A percentile compares a stretch with the other conserved stretches of the same genome.
These are phyloP conservation scores for Apiotrichum brassicae DNA, from an alignment of 1,284 basidiomycete species.

Conservation along the genomic window DNA sequence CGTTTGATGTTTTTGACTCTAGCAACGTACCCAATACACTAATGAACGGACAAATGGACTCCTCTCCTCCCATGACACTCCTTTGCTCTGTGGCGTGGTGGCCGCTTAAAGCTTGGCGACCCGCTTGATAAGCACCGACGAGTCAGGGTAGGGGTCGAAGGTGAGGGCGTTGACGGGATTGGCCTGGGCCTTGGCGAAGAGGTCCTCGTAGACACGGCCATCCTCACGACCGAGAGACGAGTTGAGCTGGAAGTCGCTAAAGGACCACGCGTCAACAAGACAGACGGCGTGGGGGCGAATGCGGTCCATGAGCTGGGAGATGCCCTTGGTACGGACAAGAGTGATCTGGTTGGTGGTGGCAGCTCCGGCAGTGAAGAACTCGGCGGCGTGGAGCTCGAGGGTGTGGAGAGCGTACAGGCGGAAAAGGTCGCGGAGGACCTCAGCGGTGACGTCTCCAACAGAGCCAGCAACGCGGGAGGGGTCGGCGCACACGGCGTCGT, in stretches of 20 bases:
- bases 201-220: conserved; percentile 49
- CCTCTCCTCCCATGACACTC: too few relatives aligned
- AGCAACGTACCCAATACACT: too few relatives aligned
- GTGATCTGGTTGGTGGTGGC: conserved; percentile 38
- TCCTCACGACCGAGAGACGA: conserved; percentile 52
- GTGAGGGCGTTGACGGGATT: conserved; percentile 21
- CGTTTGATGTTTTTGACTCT: too few relatives aligned
- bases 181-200: conserved; percentile 43
- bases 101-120: conserved; percentile 14
- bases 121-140: conserved; percentile 12
- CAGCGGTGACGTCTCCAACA: conserved; percentile 9
- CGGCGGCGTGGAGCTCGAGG: conserved; percentile 47
- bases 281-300: conserved; percentile 28
- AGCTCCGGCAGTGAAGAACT: conserved; percentile 50
- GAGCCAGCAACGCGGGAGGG: conserved; percentile 1
- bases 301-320: conserved; percentile 9
- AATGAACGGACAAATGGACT: too few relatives aligned
- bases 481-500: conserved; percentile 15
- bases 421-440: conserved; percentile 41
- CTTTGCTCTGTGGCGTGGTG: neutral
- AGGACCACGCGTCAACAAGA: conserved; percentile 52
- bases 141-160: conserved; percentile 17
- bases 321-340: conserved; percentile 12
- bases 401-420: conserved; percentile 49
- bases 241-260: conserved; percentile 54